Evolutionary conservation across 2,329 filamentous ascomycete species (phyloP).

Genomic region (Cladosporium colombiae): DNA sequence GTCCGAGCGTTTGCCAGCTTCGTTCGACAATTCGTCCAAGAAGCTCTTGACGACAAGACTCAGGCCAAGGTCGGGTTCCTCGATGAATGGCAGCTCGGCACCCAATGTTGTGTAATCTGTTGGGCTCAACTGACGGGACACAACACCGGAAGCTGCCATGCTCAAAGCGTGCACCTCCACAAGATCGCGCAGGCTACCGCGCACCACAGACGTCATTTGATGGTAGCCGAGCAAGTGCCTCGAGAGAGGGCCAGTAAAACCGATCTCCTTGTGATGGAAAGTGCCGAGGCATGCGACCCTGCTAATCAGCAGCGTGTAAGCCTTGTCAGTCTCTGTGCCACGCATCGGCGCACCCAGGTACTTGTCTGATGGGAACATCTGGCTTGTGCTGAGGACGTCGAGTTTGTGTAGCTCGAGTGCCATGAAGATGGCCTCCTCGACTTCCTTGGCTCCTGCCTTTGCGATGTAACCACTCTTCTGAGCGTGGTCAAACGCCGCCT

Average conservation of each 20-base stretch:
- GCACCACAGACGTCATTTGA: slow-evolving; percentile 76
- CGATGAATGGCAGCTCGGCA: slow-evolving; percentile 66
- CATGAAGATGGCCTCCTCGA: slow-evolving; percentile 78
- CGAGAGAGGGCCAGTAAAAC: slow-evolving; percentile 92
- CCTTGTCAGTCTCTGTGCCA: slow-evolving; percentile 68
- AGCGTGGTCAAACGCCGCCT: slow-evolving; percentile 49
- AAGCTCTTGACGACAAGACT: slow-evolving; percentile 80
- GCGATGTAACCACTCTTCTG: slow-evolving; percentile 42
- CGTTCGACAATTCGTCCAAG: slow-evolving; percentile 67
- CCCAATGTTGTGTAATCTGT: slow-evolving; percentile 62
- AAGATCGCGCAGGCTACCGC: slow-evolving; percentile 76
- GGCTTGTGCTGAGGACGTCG: slow-evolving; percentile 72
- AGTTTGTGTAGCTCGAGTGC: slow-evolving; percentile 83
- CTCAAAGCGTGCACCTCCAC: slow-evolving; percentile 79
- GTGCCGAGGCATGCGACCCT: slow-evolving; percentile 81
- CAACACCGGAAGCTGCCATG: slow-evolving; percentile 79
- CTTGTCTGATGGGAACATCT: slow-evolving; percentile 54
- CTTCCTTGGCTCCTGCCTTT: slow-evolving; percentile 57
- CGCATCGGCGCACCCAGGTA: slow-evolving; percentile 61
- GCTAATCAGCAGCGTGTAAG: slow-evolving; percentile 78
- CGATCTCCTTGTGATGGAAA: slow-evolving; percentile 78
- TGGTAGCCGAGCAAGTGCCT: slow-evolving; percentile 85
- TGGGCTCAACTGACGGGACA: slow-evolving; percentile 61
- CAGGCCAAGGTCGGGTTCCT: slow-evolving; percentile 71
- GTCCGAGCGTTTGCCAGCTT: slow-evolving; percentile 54